Evolutionary conservation across 225 moss, liverwort and hornwort species (phyloP).

Genomic region (Climacium dendroides): DNA sequence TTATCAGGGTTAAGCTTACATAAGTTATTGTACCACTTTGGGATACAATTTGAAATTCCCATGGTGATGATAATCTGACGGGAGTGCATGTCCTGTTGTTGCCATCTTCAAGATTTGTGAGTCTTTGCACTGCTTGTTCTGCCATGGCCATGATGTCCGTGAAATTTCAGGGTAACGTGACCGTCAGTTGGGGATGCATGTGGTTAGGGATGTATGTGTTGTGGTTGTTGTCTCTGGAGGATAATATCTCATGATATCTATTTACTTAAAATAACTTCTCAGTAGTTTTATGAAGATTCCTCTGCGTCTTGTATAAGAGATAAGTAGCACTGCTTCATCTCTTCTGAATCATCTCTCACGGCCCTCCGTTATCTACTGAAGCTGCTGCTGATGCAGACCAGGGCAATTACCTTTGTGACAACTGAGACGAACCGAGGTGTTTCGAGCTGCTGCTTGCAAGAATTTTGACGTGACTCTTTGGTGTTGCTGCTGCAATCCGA

Average conservation of each 20-base stretch:
- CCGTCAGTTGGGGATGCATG: neutral
- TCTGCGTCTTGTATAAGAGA: neutral
- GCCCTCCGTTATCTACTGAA: neutral
- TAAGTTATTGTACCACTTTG: too few species aligned
- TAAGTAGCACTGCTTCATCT: neutral
- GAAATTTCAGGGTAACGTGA: neutral
- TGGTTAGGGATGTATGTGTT: neutral
- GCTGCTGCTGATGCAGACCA: neutral
- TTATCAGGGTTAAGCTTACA: too few species aligned
- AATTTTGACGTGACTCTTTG: neutral
- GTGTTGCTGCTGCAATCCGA: neutral
- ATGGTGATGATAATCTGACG: neutral
- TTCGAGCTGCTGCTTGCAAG: neutral
- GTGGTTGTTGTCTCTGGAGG: neutral
- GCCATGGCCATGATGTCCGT: neutral
- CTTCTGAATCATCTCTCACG: neutral
- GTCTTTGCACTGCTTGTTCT: neutral
- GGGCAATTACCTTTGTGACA: neutral
- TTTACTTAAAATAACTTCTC: neutral
- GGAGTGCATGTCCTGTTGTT: neutral
- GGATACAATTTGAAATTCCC: neutral
- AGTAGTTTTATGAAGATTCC: neutral
- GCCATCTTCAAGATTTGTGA: neutral
- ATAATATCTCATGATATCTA: neutral
- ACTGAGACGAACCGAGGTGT: neutral